Conservation (phyloP, 2,329 filamentous ascomycete genomes). For the Parascedosporium putredinis region DNA sequence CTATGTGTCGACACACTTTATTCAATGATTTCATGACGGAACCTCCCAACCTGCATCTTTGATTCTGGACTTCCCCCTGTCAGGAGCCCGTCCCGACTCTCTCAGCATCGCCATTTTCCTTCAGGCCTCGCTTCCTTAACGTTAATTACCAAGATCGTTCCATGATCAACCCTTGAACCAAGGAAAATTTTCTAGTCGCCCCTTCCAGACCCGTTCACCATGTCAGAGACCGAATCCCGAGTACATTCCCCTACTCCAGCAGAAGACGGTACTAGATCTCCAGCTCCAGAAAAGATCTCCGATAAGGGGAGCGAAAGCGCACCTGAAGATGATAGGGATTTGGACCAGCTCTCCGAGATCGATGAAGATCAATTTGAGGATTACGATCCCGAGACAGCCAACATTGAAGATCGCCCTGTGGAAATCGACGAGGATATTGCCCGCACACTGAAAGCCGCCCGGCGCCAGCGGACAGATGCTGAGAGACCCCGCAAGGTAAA, state of each 20-base stretch:
- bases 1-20: too few species aligned
- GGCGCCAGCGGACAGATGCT: constrained; percentile 44
- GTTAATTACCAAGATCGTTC: too few species aligned
- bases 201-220: constrained; percentile 14
- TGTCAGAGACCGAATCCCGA: constrained; percentile 38
- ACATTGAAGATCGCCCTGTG: constrained; percentile 53
- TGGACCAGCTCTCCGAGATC: constrained; percentile 54
- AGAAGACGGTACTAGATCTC: not conserved
- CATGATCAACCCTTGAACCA: too few species aligned
- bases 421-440: constrained; percentile 58
- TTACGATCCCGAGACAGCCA: constrained; percentile 54
- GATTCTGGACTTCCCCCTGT: too few species aligned
- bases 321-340: constrained; percentile 44
- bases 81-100: too few species aligned
- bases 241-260: constrained; percentile 23
- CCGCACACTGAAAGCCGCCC: constrained; percentile 52
- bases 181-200: not conserved
- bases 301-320: constrained; percentile 30
- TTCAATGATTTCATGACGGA: too few species aligned
- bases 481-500: constrained; percentile 62
- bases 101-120: too few species aligned
- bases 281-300: constrained; percentile 22
- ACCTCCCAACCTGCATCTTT: too few species aligned
- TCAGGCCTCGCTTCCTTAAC: not conserved
- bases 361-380: constrained; percentile 62